A percentile compares a stretch with the other conserved stretches of the same genome.
phyloP scores from a whole-genome alignment of 2,329 filamentous ascomycete species.

The Pseudogymnoascus sp. region DNA sequence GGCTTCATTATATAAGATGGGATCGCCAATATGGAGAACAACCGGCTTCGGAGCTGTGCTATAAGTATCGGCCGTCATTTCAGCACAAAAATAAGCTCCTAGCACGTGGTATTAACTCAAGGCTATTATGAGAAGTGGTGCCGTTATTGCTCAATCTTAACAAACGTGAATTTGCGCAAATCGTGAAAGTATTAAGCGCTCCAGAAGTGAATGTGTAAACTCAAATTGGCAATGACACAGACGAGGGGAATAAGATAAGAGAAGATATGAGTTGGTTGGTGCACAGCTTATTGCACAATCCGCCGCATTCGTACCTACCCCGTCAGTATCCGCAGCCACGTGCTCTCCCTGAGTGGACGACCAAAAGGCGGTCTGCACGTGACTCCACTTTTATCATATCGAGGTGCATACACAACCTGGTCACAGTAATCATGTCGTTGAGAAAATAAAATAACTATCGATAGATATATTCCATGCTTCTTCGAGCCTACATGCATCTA shows the following conservation, averaged over 20 bases:
- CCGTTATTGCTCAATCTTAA: not conserved
- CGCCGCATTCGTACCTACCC: conserved; percentile 2
- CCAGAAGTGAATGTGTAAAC: not conserved
- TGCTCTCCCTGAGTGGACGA: not conserved
- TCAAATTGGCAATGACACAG: not conserved
- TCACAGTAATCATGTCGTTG: not conserved
- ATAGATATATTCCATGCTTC: not conserved
- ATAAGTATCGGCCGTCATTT: not conserved
- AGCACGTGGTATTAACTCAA: not conserved
- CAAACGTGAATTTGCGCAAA: not conserved
- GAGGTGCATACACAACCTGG: not conserved
- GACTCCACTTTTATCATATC: conserved; percentile 8
- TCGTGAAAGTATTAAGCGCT: not conserved
- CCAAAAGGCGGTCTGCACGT: conserved; percentile 5
- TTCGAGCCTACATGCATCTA: not conserved
- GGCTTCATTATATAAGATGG: conserved; percentile 27
- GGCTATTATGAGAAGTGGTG: not conserved
- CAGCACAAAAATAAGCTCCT: not conserved
- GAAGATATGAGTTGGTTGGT: conserved; percentile 2
- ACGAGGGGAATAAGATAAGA: not conserved
- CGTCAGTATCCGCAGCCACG: conserved; percentile 1
- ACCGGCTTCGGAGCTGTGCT: conserved; percentile 20
- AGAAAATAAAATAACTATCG: not conserved
- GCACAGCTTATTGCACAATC: conserved; percentile 5
- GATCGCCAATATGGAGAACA: conserved; percentile 29